Evolutionary conservation across 345 rosid genomes (phyloP), one percentile per base, ranked within the genome.

Genomic region (Eucalyptus regnans): DNA sequence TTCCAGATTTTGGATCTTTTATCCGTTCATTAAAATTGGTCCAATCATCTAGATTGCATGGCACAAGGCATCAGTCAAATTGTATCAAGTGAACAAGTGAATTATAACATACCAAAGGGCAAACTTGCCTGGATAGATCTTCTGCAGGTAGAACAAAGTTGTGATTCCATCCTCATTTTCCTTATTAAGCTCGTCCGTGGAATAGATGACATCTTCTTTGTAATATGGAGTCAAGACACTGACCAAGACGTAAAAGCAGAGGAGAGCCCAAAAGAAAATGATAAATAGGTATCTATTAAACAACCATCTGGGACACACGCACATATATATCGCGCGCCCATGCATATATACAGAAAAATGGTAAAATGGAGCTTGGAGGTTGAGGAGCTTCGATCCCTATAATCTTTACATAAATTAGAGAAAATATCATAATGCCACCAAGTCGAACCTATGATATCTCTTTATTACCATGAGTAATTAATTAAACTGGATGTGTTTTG

Each of bases 161-260:
- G 99, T 87, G 86, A 98, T 95, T 48, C 99, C 99, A 92, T 98
- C 99, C 92, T 98, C 99, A 88, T 98, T 98, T 94, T 97, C 96
- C 93, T 89, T 87, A 64, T 94, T 88, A 91, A 97, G 96, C 87
- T 98, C 99, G 0, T 98, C 99, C 60, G 91, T 93, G n/a, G 99
- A 98, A 91, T 97, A 97, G 60, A 98, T 95, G 88, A 98, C 99
- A 88, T 92, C 95, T 92, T 97, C 99, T 87, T 92, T 94, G 94
- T 95, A 98, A 85, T 96, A 98, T 48, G 99, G 99, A 88, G 99
- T 98, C 95, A 98, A 93, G 90, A 98, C 98, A 92, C 99, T 98
- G 84, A 52, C 89, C 25, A 60, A 90, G 46, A 71, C 46, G 25
- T 71, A 71, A 71, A 71, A 71, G 25, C 44, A 71, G 25, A 71